Conservation (phyloP, 2,329 filamentous ascomycete genomes). For the Podosphaera xanthii region DNA sequence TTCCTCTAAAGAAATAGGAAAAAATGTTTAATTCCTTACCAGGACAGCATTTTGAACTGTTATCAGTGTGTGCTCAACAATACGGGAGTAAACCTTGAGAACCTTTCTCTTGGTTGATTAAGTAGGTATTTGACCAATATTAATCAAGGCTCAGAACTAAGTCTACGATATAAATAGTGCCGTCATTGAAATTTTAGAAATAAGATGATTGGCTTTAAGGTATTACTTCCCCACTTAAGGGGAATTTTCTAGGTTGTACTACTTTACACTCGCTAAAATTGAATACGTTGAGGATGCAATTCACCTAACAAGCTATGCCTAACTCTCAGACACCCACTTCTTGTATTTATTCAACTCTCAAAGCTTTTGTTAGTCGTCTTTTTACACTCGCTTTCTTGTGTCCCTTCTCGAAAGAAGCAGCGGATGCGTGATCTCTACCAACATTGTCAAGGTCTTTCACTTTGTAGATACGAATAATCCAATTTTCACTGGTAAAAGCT, state of each 20-base stretch:
- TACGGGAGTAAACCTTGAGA: background rate
- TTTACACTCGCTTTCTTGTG: slow-evolving; percentile 61
- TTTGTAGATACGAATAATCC: slow-evolving; percentile 99
- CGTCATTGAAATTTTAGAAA: background rate
- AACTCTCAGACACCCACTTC: slow-evolving; percentile 13
- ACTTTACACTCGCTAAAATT: background rate
- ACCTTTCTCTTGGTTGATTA: background rate
- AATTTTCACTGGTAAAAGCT: slow-evolving; percentile 97
- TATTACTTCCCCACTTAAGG: background rate
- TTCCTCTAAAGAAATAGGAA: background rate
- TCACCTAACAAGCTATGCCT: background rate
- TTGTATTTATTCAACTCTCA: slow-evolving; percentile 39
- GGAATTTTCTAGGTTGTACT: background rate
- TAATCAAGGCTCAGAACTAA: background rate
- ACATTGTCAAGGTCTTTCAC: slow-evolving; percentile 97
- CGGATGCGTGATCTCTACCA: slow-evolving; percentile 60
- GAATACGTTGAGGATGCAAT: background rate
- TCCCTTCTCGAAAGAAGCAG: slow-evolving; percentile 49
- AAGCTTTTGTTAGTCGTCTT: slow-evolving; percentile 46
- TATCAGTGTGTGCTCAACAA: background rate
- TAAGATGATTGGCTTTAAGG: background rate
- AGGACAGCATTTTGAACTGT: background rate
- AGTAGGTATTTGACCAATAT: background rate
- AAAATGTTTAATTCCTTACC: background rate
- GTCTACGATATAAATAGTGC: background rate